Conservation (phyloP, 2,329 filamentous ascomycete genomes). For the Fusarium avenaceum region DNA sequence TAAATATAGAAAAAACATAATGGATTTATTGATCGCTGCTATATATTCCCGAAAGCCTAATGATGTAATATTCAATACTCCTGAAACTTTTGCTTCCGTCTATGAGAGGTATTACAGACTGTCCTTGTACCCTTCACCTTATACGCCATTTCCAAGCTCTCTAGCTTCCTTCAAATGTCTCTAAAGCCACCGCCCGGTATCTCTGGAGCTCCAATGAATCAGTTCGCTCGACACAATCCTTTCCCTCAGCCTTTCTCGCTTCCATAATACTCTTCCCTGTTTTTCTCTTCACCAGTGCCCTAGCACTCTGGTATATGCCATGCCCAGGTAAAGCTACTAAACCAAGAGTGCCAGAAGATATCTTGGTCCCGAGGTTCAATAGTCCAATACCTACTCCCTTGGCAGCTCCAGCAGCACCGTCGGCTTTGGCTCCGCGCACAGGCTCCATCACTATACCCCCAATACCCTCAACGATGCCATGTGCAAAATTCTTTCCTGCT, state of each 20-base stretch:
- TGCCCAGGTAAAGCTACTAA: background rate
- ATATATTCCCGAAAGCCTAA: too few species aligned
- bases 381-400: constrained; percentile 28
- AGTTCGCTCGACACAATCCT: background rate
- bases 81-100: too few species aligned
- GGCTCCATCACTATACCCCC: constrained; percentile 28
- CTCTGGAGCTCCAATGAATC: background rate
- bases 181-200: too few species aligned
- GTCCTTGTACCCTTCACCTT: too few species aligned
- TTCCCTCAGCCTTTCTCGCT: background rate
- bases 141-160: too few species aligned
- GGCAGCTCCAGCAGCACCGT: constrained; percentile 14
- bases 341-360: background rate
- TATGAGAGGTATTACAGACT: too few species aligned
- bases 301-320: constrained; percentile 3
- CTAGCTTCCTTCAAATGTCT: too few species aligned
- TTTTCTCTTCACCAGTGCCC: constrained; percentile 10
- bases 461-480: constrained; percentile 21
- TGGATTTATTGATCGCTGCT: too few species aligned
- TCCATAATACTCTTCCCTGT: constrained; percentile 4
- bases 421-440: constrained; percentile 5
- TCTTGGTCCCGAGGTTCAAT: constrained; percentile 10
- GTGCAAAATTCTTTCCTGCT: constrained; percentile 20
- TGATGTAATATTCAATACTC: too few species aligned
- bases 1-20: too few species aligned